Evolutionary conservation across 2,329 filamentous ascomycete species (phyloP), one percentile per base, ranked within the genome.

Genomic region (Pestalotiopsis sp.): DNA sequence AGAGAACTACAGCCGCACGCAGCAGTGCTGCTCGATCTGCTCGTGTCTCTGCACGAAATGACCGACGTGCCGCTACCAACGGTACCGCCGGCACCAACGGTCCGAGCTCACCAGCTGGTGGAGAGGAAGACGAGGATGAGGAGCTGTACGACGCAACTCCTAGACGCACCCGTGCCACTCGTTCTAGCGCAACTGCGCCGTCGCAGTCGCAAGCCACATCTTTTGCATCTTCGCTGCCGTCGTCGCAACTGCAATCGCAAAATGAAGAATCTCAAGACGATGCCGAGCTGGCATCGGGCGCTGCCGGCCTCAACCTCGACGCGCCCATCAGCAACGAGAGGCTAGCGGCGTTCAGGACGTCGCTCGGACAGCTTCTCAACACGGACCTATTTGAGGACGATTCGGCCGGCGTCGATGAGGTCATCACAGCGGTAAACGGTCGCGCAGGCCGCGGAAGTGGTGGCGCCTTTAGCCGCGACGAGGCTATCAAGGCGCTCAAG

Each of bases 361-460:
- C 92, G 2, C 85, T 99, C 3, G 96, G 96, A 27, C 92, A 93
- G 74, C 85, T 99, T 66, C 91, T 97, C 76, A 91, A 92, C 75
- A 92, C 92, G 0, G 86, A 89, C 13, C 80, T 99, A n/a, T 99
- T 99, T 78, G 89, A 91, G 40, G 93, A 97, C 70, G 96, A 98
- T 75, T 90, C 91, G 20, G 94, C 94, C 14, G 87, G 91, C 70
- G 87, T 98, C 2, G 89, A 90, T 71, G 88, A 89, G 31, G 86
- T 99, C 40, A 86, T 98, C 20, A 86, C 86, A 3, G 93, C 93
- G 9, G 92, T 99, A 65, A 99, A 99, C 78, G 83, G 83, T 4
- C 89, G 90, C 74, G 75, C 97, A 61, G 85, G 87, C 14, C 76
- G 81, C 57, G 75, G 81, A 2, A 78, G 82, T 31, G 86, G 86